Evolutionary conservation across 2,329 filamentous ascomycete genomes (phyloP).

Genomic region (Ustulina deusta): DNA sequence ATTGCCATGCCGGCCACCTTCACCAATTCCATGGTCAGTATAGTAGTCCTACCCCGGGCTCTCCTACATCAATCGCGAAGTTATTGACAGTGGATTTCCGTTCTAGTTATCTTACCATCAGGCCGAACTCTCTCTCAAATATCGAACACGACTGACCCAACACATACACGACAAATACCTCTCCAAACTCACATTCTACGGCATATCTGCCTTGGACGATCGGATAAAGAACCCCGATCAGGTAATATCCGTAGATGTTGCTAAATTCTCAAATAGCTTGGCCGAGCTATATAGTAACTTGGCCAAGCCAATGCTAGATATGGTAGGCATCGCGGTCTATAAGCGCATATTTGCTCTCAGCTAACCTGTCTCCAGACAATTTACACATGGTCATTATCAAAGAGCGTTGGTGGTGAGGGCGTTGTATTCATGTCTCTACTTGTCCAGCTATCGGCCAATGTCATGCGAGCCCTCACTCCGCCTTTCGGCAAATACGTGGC

Average conservation of each 20-base stretch:
- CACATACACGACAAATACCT: slow-evolving; percentile 96
- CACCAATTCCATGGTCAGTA: slow-evolving; percentile 94
- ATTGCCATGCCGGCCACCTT: slow-evolving; percentile 96
- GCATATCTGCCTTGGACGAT: slow-evolving; percentile 93
- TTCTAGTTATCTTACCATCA: slow-evolving; percentile 92
- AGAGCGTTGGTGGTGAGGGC: slow-evolving; percentile 95
- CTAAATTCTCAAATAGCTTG: slow-evolving; percentile 94
- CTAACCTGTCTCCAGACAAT: slow-evolving; percentile 69
- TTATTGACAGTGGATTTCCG: slow-evolving; percentile 4
- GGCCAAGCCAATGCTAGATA: slow-evolving; percentile 93
- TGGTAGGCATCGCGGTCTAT: slow-evolving; percentile 64
- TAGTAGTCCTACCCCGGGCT: slow-evolving; percentile 49
- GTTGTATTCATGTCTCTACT: slow-evolving; percentile 95
- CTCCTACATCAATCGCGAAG: background rate
- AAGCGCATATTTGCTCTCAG: background rate
- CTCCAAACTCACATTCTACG: slow-evolving; percentile 98
- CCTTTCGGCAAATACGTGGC: slow-evolving; percentile 98
- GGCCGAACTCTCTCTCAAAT: slow-evolving; percentile 91
- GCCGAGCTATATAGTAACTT: slow-evolving; percentile 97
- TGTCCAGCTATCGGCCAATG: slow-evolving; percentile 89
- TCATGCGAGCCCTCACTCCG: slow-evolving; percentile 94
- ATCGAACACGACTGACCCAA: slow-evolving; percentile 92
- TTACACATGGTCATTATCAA: slow-evolving; percentile 93
- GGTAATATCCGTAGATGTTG: slow-evolving; percentile 94
- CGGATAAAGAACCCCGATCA: slow-evolving; percentile 99